Percentiles rank a stretch among this genome's conserved stretches.
These are phyloP conservation scores for Podochytrium sp. DNA, from an alignment of 192 early-diverging fungal genomes.

Conservation along the genomic window DNA sequence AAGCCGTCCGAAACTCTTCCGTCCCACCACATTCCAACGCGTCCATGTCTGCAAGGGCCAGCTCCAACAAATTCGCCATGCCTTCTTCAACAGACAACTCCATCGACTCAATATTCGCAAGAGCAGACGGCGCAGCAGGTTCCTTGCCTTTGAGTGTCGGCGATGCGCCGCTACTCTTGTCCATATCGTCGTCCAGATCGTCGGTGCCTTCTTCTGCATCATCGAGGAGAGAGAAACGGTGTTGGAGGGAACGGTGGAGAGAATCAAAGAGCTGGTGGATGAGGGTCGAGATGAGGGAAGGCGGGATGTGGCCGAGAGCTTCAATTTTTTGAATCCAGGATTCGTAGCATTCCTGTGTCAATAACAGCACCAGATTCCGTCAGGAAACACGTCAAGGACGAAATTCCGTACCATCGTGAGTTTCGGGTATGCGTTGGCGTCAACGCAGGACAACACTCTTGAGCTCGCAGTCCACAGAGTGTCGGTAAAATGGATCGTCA, in stretches of 20 bases:
- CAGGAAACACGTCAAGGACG: background rate
- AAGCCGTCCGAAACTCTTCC: background rate
- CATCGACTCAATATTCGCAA: background rate
- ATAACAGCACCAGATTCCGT: background rate
- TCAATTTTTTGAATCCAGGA: constrained; percentile 2
- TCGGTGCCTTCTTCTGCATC: too few relatives aligned
- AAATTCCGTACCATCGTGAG: background rate
- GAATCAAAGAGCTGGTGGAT: background rate
- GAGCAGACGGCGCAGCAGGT: background rate
- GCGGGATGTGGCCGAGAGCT: background rate
- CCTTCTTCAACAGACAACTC: background rate
- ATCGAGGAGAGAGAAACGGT: too few relatives aligned
- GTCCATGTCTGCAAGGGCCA: background rate
- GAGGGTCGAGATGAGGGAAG: background rate
- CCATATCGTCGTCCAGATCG: too few relatives aligned
- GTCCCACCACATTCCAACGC: background rate
- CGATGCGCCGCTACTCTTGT: too few relatives aligned
- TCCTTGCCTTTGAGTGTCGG: too few relatives aligned
- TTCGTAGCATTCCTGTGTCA: constrained; percentile 12
- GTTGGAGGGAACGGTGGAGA: background rate
- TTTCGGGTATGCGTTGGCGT: background rate
- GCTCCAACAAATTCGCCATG: background rate
- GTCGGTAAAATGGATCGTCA: background rate
- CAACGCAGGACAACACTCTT: background rate
- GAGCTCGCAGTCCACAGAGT: background rate